A percentile compares a stretch with the other conserved stretches of the same genome.
phyloP scores from a whole-genome alignment of 495 filamentous ascomycete genomes.

The Penicillium tannophilum region DNA sequence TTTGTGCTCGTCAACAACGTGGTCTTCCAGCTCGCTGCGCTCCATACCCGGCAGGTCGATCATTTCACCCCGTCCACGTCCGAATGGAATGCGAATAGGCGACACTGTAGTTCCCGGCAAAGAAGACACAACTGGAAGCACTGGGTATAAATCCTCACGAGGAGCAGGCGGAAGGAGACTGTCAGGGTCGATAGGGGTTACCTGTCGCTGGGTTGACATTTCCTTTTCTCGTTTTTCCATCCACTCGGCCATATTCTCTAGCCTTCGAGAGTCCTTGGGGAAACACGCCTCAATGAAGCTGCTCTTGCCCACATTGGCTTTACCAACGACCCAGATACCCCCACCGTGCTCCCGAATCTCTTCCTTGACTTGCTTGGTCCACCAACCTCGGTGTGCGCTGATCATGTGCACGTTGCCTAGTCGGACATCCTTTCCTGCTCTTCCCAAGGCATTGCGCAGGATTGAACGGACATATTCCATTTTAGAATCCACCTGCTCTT shows the following conservation, averaged over 20 bases:
- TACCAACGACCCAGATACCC: constrained; percentile 97
- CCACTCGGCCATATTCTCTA: constrained; percentile 41
- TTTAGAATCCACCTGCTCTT: constrained; percentile 76
- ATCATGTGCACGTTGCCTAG: constrained; percentile 84
- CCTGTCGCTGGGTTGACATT: constrained; percentile 17
- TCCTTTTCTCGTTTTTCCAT: constrained; percentile 32
- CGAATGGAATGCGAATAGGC: constrained; percentile 87
- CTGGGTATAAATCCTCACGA: constrained; percentile 70
- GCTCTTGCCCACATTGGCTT: constrained; percentile 96
- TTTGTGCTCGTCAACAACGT: constrained; percentile 65
- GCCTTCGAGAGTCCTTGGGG: constrained; percentile 70
- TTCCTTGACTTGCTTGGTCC: constrained; percentile 84
- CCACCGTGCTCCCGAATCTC: constrained; percentile 78
- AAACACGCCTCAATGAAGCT: constrained; percentile 82
- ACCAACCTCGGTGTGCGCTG: constrained; percentile 81
- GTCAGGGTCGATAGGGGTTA: constrained; percentile 25
- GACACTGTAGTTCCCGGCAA: constrained; percentile 93
- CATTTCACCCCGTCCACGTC: constrained; percentile 82
- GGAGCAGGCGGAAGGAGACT: constrained; percentile 73
- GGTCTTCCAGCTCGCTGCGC: constrained; percentile 66
- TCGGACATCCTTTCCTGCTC: constrained; percentile 60
- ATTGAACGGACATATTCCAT: constrained; percentile 79
- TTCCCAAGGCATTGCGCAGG: constrained; percentile 70
- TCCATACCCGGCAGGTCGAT: constrained; percentile 90
- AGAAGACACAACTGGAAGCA: constrained; percentile 80